Conservation (phyloP, 495 filamentous ascomycete genomes). For the Penicillium angulare region DNA sequence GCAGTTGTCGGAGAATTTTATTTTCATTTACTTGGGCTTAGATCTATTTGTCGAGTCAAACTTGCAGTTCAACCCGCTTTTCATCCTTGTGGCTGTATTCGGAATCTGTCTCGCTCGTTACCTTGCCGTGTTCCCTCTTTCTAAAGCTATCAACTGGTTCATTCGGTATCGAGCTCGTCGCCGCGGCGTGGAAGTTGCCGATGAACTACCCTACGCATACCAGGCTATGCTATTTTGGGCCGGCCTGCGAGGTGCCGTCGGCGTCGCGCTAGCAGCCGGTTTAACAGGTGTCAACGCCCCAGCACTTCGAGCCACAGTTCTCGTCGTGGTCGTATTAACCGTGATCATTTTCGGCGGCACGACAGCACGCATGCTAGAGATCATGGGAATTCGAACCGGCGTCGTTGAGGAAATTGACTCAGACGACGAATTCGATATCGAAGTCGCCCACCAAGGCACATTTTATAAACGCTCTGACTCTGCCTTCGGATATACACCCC, state of each 20-base stretch:
- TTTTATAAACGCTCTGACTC: conserved; percentile 74
- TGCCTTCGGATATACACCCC: conserved; percentile 74
- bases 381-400: conserved; percentile 87
- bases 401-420: conserved; percentile 95
- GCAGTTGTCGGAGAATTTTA: conserved; percentile 97
- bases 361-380: conserved; percentile 97
- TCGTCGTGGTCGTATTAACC: conserved; percentile 95
- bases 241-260: conserved; percentile 90
- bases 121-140: conserved; percentile 91
- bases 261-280: conserved; percentile 92
- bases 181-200: conserved; percentile 72
- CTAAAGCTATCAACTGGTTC: conserved; percentile 87
- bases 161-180: conserved; percentile 85
- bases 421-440: conserved; percentile 98
- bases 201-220: conserved; percentile 89
- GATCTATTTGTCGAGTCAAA: conserved; percentile 87
- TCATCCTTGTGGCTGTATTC: conserved; percentile 87
- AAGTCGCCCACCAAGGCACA: conserved; percentile 70
- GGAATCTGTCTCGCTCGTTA: conserved; percentile 91
- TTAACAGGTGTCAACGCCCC: conserved; percentile 73
- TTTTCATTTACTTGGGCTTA: conserved; percentile 96
- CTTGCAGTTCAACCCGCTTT: conserved; percentile 89
- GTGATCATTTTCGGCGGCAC: conserved; percentile 99
- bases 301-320: conserved; percentile 82
- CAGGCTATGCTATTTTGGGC: conserved; percentile 99